A percentile compares a stretch with the other conserved stretches of the same genome.
These are phyloP conservation scores for Choanephora cucurbitarum DNA, from an alignment of 371 early-diverging fungal genomes.

Conservation along the genomic window DNA sequence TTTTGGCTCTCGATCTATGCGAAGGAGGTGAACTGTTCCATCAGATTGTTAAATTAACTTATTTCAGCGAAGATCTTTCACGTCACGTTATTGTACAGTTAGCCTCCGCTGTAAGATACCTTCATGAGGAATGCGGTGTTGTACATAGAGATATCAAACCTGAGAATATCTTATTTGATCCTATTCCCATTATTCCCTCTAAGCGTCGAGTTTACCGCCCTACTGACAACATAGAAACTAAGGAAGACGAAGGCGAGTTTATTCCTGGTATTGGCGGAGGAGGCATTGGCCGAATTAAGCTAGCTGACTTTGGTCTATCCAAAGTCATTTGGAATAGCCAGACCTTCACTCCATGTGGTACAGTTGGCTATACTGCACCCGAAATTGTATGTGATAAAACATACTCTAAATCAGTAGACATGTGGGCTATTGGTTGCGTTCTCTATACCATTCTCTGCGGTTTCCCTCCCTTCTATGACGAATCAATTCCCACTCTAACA, in stretches of 20 bases:
- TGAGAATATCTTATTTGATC: constrained; percentile 90
- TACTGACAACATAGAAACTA: constrained; percentile 59
- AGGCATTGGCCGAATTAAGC: constrained; percentile 81
- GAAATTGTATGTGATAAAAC: constrained; percentile 84
- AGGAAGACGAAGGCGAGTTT: constrained; percentile 69
- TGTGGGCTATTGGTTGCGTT: constrained; percentile 95
- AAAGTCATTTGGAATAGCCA: constrained; percentile 82
- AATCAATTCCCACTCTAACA: constrained; percentile 71
- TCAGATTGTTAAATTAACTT: constrained; percentile 78
- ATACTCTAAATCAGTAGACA: constrained; percentile 85
- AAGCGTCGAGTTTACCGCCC: constrained; percentile 26
- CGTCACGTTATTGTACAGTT: constrained; percentile 89
- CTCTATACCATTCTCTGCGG: constrained; percentile 89
- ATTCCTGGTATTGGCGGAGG: constrained; percentile 76
- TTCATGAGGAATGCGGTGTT: constrained; percentile 86
- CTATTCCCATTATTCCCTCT: constrained; percentile 65
- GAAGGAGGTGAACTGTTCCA: constrained; percentile 89
- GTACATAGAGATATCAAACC: constrained; percentile 97
- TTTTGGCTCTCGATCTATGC: constrained; percentile 81
- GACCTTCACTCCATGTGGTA: constrained; percentile 90
- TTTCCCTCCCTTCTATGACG: constrained; percentile 90
- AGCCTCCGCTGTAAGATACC: constrained; percentile 83
- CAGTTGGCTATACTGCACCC: constrained; percentile 91
- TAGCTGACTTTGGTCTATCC: constrained; percentile 88
- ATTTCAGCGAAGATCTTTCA: constrained; percentile 75